These are phyloP conservation scores for Naganishia sp. DNA, from an alignment of 1,284 basidiomycete genomes.

Conservation along the genomic window DNA sequence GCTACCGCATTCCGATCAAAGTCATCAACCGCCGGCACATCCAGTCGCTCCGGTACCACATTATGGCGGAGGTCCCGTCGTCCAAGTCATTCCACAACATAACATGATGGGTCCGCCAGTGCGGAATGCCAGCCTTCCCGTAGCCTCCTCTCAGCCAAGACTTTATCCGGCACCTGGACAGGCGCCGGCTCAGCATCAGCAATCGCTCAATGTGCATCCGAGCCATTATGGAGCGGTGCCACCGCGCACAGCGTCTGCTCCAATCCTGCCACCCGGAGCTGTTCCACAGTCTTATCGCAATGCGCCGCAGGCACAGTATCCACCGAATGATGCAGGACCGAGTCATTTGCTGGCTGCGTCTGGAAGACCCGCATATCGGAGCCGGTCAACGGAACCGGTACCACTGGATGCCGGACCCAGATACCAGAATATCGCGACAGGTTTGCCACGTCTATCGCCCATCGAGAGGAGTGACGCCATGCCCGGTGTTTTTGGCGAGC, in stretches of 20 bases:
- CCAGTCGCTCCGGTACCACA: not conserved
- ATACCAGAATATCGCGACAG: not conserved
- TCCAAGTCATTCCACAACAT: not conserved
- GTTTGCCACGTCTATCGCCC: conserved; percentile 2
- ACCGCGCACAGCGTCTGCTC: conserved; percentile 13
- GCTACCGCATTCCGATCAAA: too few species aligned
- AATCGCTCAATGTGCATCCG: not conserved
- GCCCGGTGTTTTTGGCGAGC: conserved; percentile 60
- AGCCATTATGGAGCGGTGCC: not conserved
- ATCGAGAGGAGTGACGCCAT: not conserved
- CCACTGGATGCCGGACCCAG: not conserved
- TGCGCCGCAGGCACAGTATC: not conserved
- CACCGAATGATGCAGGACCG: not conserved
- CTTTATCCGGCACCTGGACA: not conserved
- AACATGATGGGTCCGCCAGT: not conserved
- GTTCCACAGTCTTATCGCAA: not conserved
- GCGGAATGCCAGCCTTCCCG: conserved; percentile 23
- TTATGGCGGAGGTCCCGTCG: not conserved
- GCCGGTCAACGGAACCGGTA: conserved; percentile 1
- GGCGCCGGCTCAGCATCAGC: not conserved
- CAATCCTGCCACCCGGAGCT: not conserved
- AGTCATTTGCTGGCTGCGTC: not conserved
- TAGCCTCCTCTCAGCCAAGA: not conserved
- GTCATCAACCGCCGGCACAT: not conserved
- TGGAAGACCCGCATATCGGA: not conserved